phyloP scores from a whole-genome alignment of 2,329 filamentous ascomycete species.

The Cytospora mali region DNA sequence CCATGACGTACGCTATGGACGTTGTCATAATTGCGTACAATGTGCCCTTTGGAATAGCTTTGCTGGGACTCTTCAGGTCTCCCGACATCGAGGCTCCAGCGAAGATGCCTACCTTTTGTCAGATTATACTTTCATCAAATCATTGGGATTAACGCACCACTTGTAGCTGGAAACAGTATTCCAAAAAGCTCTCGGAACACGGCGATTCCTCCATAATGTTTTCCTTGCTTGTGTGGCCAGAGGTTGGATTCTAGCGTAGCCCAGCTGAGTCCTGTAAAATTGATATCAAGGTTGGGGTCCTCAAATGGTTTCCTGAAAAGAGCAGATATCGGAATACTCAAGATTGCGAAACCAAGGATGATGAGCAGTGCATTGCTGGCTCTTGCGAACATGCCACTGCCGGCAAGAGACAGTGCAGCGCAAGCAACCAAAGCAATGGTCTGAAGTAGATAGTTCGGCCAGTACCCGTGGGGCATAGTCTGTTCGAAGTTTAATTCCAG shows the following conservation, averaged over 20 bases:
- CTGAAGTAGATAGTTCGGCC: conserved; percentile 76
- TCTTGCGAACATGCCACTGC: conserved; percentile 77
- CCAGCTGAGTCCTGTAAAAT: conserved; percentile 77
- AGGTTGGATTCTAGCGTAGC: conserved; percentile 75
- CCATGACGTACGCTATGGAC: conserved; percentile 73
- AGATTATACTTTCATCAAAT: conserved; percentile 41
- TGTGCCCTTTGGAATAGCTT: conserved; percentile 82
- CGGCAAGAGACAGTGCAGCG: conserved; percentile 75
- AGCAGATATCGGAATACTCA: conserved; percentile 83
- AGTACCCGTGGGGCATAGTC: conserved; percentile 70
- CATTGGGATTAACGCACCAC: conserved; percentile 32
- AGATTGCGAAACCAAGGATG: conserved; percentile 70
- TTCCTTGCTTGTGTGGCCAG: conserved; percentile 67
- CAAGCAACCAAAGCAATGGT: conserved; percentile 72
- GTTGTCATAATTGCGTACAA: conserved; percentile 76
- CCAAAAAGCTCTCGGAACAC: conserved; percentile 84
- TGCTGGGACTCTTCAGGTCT: conserved; percentile 80
- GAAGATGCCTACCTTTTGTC: conserved; percentile 60
- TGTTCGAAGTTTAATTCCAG: conserved; percentile 73
- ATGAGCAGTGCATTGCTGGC: conserved; percentile 77
- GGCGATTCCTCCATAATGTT: conserved; percentile 62
- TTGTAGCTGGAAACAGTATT: conserved; percentile 77
- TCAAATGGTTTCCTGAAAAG: conserved; percentile 69
- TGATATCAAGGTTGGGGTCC: conserved; percentile 62
- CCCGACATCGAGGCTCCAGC: conserved; percentile 89